A percentile compares a stretch with the other conserved stretches of the same genome.
phyloP scores from a whole-genome alignment of 2,329 filamentous ascomycete genomes.

The Alternaria burnsii region DNA sequence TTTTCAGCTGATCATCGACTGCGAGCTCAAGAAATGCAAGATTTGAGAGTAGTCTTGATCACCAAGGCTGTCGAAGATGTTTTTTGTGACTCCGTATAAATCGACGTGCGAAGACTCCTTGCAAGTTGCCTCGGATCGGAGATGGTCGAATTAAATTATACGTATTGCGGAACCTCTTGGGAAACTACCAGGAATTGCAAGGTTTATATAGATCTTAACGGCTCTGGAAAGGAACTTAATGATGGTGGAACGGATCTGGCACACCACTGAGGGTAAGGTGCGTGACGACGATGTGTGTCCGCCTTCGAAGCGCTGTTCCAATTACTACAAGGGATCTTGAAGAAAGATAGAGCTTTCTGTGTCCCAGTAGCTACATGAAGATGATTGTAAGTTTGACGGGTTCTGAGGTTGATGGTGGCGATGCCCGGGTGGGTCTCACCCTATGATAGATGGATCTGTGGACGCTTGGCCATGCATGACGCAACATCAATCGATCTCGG shows the following conservation, averaged over 20 bases:
- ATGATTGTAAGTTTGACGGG: neutral
- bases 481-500: constrained; percentile 12
- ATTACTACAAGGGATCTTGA: neutral
- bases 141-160: neutral
- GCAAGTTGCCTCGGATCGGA: neutral
- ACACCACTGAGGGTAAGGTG: neutral
- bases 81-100: neutral
- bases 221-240: neutral
- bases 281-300: neutral
- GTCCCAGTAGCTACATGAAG: neutral
- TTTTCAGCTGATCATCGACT: neutral
- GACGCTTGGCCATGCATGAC: constrained; percentile 18
- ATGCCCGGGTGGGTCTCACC: neutral
- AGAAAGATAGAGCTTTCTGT: neutral
- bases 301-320: neutral
- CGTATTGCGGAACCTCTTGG: neutral
- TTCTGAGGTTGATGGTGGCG: neutral
- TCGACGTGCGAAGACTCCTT: neutral
- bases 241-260: neutral
- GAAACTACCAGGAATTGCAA: neutral
- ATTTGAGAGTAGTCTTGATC: neutral
- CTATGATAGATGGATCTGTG: neutral
- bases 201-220: too few species aligned
- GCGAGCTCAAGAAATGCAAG: neutral
- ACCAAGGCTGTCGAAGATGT: neutral